These are phyloP conservation scores for Aspergillus nomiae DNA, from an alignment of 2,329 filamentous ascomycete genomes.

Conservation along the genomic window DNA sequence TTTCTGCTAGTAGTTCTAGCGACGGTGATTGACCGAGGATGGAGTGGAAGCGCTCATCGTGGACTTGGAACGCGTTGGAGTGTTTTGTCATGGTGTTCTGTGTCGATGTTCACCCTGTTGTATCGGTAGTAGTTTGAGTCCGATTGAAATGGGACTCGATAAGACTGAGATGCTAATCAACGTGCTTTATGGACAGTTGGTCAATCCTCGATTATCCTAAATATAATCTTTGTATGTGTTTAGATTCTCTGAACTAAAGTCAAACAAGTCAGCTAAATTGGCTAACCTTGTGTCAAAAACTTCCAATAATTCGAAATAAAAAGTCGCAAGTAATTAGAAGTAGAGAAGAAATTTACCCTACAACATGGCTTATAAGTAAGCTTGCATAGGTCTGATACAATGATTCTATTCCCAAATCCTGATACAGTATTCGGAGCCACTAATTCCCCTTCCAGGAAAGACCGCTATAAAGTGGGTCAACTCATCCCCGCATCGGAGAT, in stretches of 20 bases:
- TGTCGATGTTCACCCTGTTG: too few relatives aligned
- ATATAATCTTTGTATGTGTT: neutral
- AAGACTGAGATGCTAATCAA: too few relatives aligned
- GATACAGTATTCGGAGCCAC: neutral
- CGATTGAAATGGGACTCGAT: too few relatives aligned
- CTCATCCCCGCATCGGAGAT: neutral
- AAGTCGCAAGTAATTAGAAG: too few relatives aligned
- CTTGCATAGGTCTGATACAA: too few relatives aligned
- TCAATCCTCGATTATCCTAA: fast-evolving
- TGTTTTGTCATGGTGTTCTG: neutral
- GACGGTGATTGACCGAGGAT: conserved; percentile 40
- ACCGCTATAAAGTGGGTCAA: neutral
- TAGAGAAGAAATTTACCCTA: neutral
- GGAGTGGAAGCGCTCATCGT: conserved; percentile 25
- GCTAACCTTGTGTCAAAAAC: neutral
- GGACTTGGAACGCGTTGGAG: conserved; percentile 7
- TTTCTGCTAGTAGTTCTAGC: conserved; percentile 41
- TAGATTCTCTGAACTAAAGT: neutral
- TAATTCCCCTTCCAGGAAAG: neutral
- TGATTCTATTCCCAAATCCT: neutral
- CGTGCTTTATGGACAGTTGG: too few relatives aligned
- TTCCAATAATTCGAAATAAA: neutral
- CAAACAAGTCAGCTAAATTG: neutral
- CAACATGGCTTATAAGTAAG: neutral
- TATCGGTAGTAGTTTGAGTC: too few relatives aligned